Conservation (phyloP, 768 basidiomycete species). For the Mycena latifolia region DNA sequence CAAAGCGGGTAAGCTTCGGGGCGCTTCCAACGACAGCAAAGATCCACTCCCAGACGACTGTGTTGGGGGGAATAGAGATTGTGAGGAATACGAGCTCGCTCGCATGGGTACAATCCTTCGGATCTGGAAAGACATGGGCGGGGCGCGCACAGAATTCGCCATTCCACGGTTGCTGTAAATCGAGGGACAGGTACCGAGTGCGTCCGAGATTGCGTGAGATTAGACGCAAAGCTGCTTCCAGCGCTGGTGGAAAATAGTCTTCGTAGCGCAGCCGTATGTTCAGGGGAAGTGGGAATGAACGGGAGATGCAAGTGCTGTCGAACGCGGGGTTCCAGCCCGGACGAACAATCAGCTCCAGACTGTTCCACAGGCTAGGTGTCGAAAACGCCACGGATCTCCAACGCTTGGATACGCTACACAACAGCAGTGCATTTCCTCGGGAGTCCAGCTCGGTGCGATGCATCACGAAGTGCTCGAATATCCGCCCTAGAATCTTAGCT, state of each 20-base stretch:
- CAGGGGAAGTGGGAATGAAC: no score
- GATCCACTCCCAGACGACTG: slow-evolving; percentile 21
- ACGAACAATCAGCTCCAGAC: background rate
- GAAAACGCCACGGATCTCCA: slow-evolving; percentile 8
- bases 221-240: no score
- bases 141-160: background rate
- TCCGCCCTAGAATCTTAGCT: background rate
- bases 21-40: background rate
- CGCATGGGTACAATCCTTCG: background rate
- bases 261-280: no score
- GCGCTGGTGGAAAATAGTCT: no score
- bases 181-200: no score
- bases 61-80: background rate
- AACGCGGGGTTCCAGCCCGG: no score
- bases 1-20: background rate
- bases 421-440: no score
- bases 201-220: no score
- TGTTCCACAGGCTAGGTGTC: slow-evolving; percentile 14
- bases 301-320: no score
- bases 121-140: background rate
- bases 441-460: background rate
- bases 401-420: slow-evolving; percentile 9
- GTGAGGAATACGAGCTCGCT: background rate
- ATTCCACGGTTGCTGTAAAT: no score
- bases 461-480: slow-evolving; percentile 7